phyloP scores from a whole-genome alignment of 2,329 filamentous ascomycete genomes.

The Diaporthe sp. region DNA sequence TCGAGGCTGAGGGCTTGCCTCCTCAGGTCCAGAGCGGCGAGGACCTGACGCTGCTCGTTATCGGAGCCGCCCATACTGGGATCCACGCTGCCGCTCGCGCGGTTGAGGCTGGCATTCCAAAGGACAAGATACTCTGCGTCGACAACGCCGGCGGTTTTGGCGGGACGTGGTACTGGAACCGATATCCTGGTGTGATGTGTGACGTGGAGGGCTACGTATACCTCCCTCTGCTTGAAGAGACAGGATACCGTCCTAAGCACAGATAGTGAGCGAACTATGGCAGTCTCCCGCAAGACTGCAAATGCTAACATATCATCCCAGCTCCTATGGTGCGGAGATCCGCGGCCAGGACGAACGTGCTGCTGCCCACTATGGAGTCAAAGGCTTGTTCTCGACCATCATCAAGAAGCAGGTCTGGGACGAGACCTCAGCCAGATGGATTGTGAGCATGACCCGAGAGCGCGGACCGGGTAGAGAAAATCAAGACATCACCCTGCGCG shows the following conservation, averaged over 20 bases:
- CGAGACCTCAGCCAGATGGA: neutral
- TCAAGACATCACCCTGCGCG: conserved; percentile 53
- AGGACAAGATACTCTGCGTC: neutral
- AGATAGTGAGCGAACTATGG: conserved; percentile 39
- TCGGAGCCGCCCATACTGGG: neutral
- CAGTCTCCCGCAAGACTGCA: conserved; percentile 44
- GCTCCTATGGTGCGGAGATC: neutral
- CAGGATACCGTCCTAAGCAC: neutral
- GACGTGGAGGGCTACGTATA: conserved; percentile 39
- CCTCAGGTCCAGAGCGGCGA: neutral
- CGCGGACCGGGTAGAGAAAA: neutral
- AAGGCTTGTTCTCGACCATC: neutral
- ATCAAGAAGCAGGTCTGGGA: neutral
- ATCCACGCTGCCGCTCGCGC: neutral
- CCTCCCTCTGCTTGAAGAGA: conserved; percentile 27
- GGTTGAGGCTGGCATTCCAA: conserved; percentile 1
- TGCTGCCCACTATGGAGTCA: neutral
- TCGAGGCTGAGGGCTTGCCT: neutral
- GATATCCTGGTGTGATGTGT: conserved; percentile 51
- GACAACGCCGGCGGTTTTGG: conserved; percentile 16
- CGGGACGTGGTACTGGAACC: conserved; percentile 45
- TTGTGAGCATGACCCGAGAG: neutral
- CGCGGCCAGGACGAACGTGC: neutral
- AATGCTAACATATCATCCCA: neutral
- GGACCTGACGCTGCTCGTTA: neutral